Base-by-base conservation (phyloP, 495 filamentous ascomycete genomes). In the Xylaria castorea region DNA sequence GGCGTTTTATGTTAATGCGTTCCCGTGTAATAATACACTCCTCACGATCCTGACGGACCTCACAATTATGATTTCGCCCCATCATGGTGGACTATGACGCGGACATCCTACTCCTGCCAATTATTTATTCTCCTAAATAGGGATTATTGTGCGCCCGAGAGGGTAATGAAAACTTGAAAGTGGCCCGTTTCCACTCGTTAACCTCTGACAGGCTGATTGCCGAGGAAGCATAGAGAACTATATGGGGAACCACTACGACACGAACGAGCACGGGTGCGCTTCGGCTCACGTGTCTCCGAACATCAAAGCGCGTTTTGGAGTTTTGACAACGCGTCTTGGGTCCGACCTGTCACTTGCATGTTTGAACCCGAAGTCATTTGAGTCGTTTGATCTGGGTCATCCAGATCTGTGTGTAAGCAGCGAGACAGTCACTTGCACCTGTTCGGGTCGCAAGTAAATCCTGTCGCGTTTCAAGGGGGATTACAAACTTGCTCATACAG, bases 221-320 rank as follows among this genome's bases (percentile, higher is more conserved):
- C 32, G 36, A 14, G 3, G 34, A 12, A 51, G 48, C 30, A 68
- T 68, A 32, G 18, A 2, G 22, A 42, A 20, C 66, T 57, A 55
- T 25, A 68, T 68, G 36, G 42, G 27, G 36, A 36, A n/a, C 14
- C 36, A 42, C 36, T 12, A 42, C 22, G 34, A 30, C 18, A 40
- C 36, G 48, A 42, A 34, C 30, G 27, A 66, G 11, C 44, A 53
- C 46, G 50, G 50, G 48, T 22, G 6, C 48, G 5, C 32, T 42
- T 68, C 66, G 50, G 48, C 50, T 50, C 50, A 27, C 66, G 66
- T 42, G 50, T 57, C 66, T 68, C 66, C 66, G 66, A 20, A 68
- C 30, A 7, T 68, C 20, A 25, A 57, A 68, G 34, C 48, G 32
- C 50, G 50, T 57, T 53, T 67, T 53, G 44, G 14, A 46, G 18